These are phyloP conservation scores for Leccinum arenicola DNA, from an alignment of 768 basidiomycete genomes.

Conservation along the genomic window DNA sequence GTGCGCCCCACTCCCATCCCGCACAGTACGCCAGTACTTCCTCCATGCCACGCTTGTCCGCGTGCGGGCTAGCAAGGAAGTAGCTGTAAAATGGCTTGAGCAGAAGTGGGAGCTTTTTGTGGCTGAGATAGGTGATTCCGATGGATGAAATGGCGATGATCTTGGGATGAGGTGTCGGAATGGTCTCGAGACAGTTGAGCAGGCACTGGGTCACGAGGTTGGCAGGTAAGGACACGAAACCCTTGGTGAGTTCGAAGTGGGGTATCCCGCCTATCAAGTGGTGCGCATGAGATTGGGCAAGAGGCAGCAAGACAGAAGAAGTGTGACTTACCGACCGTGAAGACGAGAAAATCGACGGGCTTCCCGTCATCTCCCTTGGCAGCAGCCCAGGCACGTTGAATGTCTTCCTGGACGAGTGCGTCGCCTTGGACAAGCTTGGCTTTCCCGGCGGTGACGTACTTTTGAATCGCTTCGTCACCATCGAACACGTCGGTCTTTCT, in stretches of 20 bases:
- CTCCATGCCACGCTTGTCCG: slow-evolving; percentile 63
- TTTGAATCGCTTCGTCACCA: slow-evolving; percentile 49
- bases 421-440: slow-evolving; percentile 61
- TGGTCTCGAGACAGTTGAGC: slow-evolving; percentile 52
- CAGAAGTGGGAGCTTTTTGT: slow-evolving; percentile 43
- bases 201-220: slow-evolving; percentile 60
- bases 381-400: slow-evolving; percentile 50
- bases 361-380: slow-evolving; percentile 25
- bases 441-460: slow-evolving; percentile 46
- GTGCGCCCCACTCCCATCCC: slow-evolving; percentile 51
- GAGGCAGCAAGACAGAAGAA: not conserved
- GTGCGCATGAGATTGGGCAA: not conserved
- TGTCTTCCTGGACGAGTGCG: slow-evolving; percentile 50
- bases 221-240: slow-evolving; percentile 45
- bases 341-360: slow-evolving; percentile 54
- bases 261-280: slow-evolving; percentile 27
- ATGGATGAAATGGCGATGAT: slow-evolving; percentile 53
- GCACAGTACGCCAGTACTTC: slow-evolving; percentile 45
- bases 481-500: slow-evolving; percentile 54
- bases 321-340: slow-evolving; percentile 52
- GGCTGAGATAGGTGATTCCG: slow-evolving; percentile 48
- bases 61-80: slow-evolving; percentile 45
- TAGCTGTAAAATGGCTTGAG: slow-evolving; percentile 49
- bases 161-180: slow-evolving; percentile 46
- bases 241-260: slow-evolving; percentile 45